phyloP scores from a whole-genome alignment of 225 moss, liverwort and hornwort species.

The Pleurozium schreberi region DNA sequence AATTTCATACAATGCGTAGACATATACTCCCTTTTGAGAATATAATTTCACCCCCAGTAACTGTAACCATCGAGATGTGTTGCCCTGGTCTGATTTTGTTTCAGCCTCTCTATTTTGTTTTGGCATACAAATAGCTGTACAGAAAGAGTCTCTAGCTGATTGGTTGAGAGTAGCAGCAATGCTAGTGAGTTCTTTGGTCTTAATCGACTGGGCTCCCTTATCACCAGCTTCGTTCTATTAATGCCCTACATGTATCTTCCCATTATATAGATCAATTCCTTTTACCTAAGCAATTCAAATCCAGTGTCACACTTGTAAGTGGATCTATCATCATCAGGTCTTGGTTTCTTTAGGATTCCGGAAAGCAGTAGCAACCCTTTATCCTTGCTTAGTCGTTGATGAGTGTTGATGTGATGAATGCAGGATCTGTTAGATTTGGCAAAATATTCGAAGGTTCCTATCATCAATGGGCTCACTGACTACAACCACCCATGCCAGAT shows the following conservation, averaged over 20 bases:
- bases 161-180: neutral
- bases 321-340: neutral
- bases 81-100: neutral
- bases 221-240: neutral
- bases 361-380: neutral
- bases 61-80: neutral
- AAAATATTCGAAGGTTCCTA: constrained; percentile 61
- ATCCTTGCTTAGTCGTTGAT: neutral
- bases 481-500: constrained; percentile 99
- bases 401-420: neutral
- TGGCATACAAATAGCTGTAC: neutral
- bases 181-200: neutral
- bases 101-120: neutral
- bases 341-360: neutral
- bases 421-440: constrained; percentile 90
- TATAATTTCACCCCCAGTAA: neutral
- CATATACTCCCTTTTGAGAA: too few relatives aligned
- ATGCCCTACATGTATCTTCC: neutral
- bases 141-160: neutral
- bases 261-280: neutral
- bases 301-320: neutral
- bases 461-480: constrained; percentile 92
- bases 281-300: neutral
- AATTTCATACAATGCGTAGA: too few relatives aligned
- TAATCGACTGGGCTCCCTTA: neutral